A percentile compares a stretch with the other conserved stretches of the same genome.
Evolutionary conservation across 139 green algal species (phyloP).

Genomic region (Eudorina sp.): DNA sequence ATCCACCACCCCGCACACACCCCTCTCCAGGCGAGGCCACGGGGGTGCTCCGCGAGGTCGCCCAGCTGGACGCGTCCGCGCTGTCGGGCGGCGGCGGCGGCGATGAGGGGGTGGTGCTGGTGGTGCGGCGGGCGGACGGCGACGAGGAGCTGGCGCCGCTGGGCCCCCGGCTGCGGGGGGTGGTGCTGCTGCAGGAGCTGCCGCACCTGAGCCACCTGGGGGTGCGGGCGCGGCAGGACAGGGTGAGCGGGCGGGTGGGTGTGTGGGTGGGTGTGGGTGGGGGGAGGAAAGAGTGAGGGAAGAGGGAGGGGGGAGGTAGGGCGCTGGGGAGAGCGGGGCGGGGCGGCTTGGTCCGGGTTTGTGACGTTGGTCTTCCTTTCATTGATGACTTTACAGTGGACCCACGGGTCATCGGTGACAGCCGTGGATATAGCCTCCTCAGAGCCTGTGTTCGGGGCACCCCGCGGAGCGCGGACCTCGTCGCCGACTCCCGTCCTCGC

Average conservation of each 20-base stretch:
- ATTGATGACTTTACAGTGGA: no score
- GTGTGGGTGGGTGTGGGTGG: background rate
- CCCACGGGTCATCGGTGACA: no score
- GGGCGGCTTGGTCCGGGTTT: no score
- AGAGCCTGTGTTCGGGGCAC: no score
- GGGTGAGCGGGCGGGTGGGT: slow-evolving; percentile 37
- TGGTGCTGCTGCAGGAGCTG: slow-evolving; percentile 93
- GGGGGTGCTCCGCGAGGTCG: slow-evolving; percentile 80
- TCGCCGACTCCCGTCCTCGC: no score
- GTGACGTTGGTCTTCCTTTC: no score
- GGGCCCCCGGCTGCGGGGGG: slow-evolving; percentile 63
- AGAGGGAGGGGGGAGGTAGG: no score
- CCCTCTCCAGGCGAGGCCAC: slow-evolving; percentile 62
- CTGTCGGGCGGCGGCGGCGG: slow-evolving; percentile 57
- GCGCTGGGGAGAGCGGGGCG: no score
- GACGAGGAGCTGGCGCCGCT: slow-evolving; percentile 94
- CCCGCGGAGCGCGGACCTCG: no score
- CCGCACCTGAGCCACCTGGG: slow-evolving; percentile 96
- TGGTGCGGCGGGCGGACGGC: slow-evolving; percentile 83
- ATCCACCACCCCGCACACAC: no score
- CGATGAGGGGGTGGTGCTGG: slow-evolving; percentile 68
- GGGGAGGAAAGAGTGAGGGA: background rate
- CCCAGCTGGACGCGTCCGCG: slow-evolving; percentile 70
- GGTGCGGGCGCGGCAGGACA: slow-evolving; percentile 93
- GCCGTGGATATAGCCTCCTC: no score